Conservation (phyloP, 225 moss, liverwort and hornwort genomes). For the Climacium dendroides region DNA sequence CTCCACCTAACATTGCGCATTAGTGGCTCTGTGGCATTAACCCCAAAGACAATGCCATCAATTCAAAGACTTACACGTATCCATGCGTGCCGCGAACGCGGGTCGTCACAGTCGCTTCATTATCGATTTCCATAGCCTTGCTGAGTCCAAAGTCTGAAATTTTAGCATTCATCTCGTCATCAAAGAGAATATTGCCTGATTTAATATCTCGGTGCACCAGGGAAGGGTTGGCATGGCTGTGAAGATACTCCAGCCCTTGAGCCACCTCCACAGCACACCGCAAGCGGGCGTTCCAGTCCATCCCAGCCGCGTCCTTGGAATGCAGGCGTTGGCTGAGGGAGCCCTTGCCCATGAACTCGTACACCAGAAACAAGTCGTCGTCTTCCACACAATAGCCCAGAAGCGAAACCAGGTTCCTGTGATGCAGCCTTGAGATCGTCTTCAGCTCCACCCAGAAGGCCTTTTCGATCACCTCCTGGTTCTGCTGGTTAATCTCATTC, state of each 20-base stretch:
- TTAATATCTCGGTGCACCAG: slow-evolving; percentile 45
- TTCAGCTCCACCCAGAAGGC: slow-evolving; percentile 46
- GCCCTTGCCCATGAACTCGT: slow-evolving; percentile 30
- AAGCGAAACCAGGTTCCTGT: slow-evolving; percentile 22
- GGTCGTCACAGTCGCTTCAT: slow-evolving; percentile 1
- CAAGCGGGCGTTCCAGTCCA: slow-evolving; percentile 26
- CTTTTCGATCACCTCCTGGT: slow-evolving; percentile 15
- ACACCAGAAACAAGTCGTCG: slow-evolving; percentile 41
- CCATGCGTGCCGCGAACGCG: slow-evolving; percentile 27
- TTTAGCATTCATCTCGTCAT: slow-evolving; percentile 32
- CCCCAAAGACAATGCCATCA: not conserved
- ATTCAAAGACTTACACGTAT: slow-evolving; percentile 19
- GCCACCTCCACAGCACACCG: slow-evolving; percentile 40
- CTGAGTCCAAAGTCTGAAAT: slow-evolving; percentile 44
- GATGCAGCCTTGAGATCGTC: slow-evolving; percentile 25
- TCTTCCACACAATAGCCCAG: slow-evolving; percentile 34
- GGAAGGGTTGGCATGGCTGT: slow-evolving; percentile 32
- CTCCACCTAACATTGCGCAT: not conserved
- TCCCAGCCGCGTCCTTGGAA: not conserved
- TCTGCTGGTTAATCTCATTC: not conserved
- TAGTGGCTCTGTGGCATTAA: not conserved
- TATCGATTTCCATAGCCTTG: slow-evolving; percentile 7
- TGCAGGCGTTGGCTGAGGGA: slow-evolving; percentile 29
- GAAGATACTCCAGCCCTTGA: slow-evolving; percentile 37
- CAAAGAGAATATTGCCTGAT: slow-evolving; percentile 29